Base-by-base conservation (phyloP, 495 filamentous ascomycete species). In the Penicillium egyptiacum region DNA sequence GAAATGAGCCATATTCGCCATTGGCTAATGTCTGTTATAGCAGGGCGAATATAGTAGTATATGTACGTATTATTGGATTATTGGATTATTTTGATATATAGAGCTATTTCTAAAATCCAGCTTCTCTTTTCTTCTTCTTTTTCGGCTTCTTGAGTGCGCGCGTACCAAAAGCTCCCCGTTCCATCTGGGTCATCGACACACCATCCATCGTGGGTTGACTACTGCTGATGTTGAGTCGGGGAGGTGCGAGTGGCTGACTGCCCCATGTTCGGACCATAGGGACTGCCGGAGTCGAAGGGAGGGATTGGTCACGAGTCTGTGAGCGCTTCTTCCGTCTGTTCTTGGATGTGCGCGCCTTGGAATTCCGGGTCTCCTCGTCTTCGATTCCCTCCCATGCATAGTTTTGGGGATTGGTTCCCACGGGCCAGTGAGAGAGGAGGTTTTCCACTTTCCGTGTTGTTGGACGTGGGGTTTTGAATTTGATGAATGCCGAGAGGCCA, bases 351-450 rank as follows among this genome's bases (percentile, higher is more conserved):
- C 58, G 53, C 7, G 57, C 17, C 39, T 62, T 56, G 35, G 55
- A 53, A 58, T 61, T 53, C 28, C 58, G 46, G 6, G 50, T 53
- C 23, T 63, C 58, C 54, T 72, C 62, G 42, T 59, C 53, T 20
- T 63, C 68, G 5, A 67, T 70, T 53, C 62, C 61, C 47, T 72
- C 62, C 77, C 74, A 79, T 44, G 69, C 63, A 56, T 79, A 79
- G 9, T 56, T 44, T 16, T 60, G 56, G 14, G 78, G 79, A 51
- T 76, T 66, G 16, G 43, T 45, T 10, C 78, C 79, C 2, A 65
- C 43, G 22, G 65, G 39, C 79, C 79, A 82, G 19, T 80, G 72
- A 6, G 69, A 63, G 0, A 82, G 66, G n/a, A 81, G 58, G 30
- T 58, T 68, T 26, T 61, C 51, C 23, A 70, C 60, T 14, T 63